Base-by-base conservation (phyloP, 1,284 basidiomycete species). In the Cryptococcus sp. region DNA sequence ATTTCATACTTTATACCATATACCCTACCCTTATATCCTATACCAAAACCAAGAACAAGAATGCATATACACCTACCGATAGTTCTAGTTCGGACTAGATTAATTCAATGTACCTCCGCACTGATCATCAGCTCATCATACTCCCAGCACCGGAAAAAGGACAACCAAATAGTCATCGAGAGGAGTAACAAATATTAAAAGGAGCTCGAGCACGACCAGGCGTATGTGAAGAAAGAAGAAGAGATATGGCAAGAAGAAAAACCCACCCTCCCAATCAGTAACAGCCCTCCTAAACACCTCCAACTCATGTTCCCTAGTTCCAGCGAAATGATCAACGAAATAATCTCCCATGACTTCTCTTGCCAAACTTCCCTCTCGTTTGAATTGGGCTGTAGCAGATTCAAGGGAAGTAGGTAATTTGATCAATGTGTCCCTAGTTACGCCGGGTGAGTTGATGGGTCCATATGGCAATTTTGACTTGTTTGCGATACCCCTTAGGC, bases 271-370 rank as follows among this genome's bases (percentile, higher is more conserved):
- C 91, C 91, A 96, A 70, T 83, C 86, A 3, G 92, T 96, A 24
- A 96, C 90, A 4, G 91, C 88, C 63, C 85, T 82, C 63, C 90
- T 88, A 85, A 88, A 91, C 45, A 88, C 64, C 52, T 81, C 83
- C 43, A 93, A 83, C 74, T 96, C 91, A 69, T 94, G 88, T 70
- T 89, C 80, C 62, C 93, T 82, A 10, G 93, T 97, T 2, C 90
- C 92, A 4, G 87, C 91, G 68, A 83, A 94, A 68, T 98, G 93
- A 31, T 97, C 89, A 2, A 98, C 89, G 64, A 96, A 91, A 34
- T 84, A 85, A 64, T 92, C 79, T 0, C 92, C 92, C 52, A 98
- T 83, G 40, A 91, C 80, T 69, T 91, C 86, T 45, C 92, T 81
- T 10, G 93, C 92, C 43, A 94, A 76, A 62, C 89, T 92, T 4